phyloP scores from a whole-genome alignment of 768 basidiomycete species.

The Cyclocybe cylindracea region DNA sequence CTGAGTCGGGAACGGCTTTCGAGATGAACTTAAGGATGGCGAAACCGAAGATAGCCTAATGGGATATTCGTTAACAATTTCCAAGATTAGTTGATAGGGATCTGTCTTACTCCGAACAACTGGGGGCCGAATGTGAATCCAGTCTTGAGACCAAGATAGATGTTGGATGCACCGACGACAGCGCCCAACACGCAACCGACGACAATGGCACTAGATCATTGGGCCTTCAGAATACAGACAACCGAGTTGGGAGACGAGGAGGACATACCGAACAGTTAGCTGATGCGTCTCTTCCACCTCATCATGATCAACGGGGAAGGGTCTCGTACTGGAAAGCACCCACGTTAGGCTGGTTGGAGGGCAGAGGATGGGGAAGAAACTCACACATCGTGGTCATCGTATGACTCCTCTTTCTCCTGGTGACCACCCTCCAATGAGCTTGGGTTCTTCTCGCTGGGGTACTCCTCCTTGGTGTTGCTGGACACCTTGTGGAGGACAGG shows the following conservation, averaged over 20 bases:
- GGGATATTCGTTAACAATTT: conserved; percentile 1
- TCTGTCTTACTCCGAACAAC: conserved; percentile 50
- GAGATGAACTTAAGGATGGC: conserved; percentile 61
- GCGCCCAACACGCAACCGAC: conserved; percentile 54
- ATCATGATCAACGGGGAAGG: conserved; percentile 56
- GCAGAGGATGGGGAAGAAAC: conserved; percentile 8
- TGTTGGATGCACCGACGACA: conserved; percentile 60
- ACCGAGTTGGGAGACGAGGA: neutral
- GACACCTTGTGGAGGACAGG: conserved; percentile 7
- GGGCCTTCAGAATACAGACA: neutral
- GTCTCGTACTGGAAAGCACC: conserved; percentile 32
- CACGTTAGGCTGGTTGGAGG: neutral
- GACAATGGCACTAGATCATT: conserved; percentile 39
- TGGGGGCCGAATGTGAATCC: conserved; percentile 68
- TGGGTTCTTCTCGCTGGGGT: conserved; percentile 27
- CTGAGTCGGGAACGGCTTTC: conserved; percentile 46
- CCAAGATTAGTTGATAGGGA: neutral
- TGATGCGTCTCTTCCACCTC: conserved; percentile 50
- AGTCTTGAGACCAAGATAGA: conserved; percentile 70
- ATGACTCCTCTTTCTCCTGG: conserved; percentile 24
- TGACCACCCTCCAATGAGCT: conserved; percentile 20
- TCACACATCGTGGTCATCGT: conserved; percentile 41
- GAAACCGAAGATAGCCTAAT: conserved; percentile 55
- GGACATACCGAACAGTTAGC: conserved; percentile 45
- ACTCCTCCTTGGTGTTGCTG: conserved; percentile 10